Conservation (phyloP, 306 rosid species). For the Medicago ruthenica region DNA sequence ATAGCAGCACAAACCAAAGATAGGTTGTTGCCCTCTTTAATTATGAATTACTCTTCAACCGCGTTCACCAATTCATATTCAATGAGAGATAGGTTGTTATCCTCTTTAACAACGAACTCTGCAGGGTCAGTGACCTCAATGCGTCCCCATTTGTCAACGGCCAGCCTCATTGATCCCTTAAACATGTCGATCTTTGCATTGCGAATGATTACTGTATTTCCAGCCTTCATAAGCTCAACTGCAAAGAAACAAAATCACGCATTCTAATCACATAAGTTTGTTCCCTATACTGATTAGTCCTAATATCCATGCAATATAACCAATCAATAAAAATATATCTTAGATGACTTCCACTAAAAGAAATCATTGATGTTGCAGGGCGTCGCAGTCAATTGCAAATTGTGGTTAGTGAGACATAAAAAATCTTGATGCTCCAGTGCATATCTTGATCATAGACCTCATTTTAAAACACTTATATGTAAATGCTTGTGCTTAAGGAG, state of each 20-base stretch:
- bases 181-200: conserved; percentile 63
- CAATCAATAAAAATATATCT: not conserved
- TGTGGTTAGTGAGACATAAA: not conserved
- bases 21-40: not conserved
- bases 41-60: conserved; percentile 46
- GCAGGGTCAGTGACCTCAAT: conserved; percentile 55
- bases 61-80: conserved; percentile 60
- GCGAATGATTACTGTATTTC: conserved; percentile 53
- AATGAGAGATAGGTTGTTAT: conserved; percentile 54
- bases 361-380: not conserved
- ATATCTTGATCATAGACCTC: not conserved
- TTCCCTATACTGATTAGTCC: not conserved
- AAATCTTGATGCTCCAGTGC: not conserved
- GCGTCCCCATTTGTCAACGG: conserved; percentile 61
- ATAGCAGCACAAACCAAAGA: not conserved
- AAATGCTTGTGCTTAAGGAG: not conserved
- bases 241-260: conserved; percentile 26
- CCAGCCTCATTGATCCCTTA: conserved; percentile 58
- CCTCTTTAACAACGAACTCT: conserved; percentile 53
- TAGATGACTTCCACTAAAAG: not conserved
- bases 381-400: not conserved
- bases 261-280: not conserved
- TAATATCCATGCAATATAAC: not conserved
- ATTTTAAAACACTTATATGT: not conserved
- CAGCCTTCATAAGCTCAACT: conserved; percentile 59